phyloP scores from a whole-genome alignment of 441 rosid genomes.

The Populus trichocarpa region DNA sequence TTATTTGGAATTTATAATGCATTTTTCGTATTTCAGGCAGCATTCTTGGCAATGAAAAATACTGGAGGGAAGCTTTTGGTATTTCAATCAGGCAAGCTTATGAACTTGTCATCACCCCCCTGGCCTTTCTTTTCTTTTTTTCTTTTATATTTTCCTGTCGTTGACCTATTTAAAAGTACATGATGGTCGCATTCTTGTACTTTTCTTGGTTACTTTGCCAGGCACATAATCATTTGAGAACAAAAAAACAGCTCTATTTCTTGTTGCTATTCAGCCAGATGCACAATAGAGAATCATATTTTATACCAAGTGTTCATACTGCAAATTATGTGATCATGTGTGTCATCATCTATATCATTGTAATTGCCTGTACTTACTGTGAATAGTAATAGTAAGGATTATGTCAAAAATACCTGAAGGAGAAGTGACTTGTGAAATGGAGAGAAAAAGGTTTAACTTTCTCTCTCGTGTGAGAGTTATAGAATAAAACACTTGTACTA shows the following conservation, averaged over 20 bases:
- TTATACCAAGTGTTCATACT: neutral
- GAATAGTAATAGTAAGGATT: neutral
- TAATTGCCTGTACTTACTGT: neutral
- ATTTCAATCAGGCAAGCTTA: constrained; percentile 77
- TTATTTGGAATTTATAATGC: neutral
- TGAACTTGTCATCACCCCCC: neutral
- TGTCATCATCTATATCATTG: neutral
- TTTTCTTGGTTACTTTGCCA: neutral
- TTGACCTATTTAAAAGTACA: constrained; percentile 11
- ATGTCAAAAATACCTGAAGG: constrained; percentile 12
- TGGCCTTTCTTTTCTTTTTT: neutral
- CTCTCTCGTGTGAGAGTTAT: neutral
- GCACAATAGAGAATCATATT: neutral
- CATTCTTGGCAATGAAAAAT: constrained; percentile 74
- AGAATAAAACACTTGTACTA: neutral
- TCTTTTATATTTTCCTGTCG: neutral
- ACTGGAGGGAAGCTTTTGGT: constrained; percentile 90
- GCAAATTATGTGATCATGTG: neutral
- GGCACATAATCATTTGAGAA: neutral
- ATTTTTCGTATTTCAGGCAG: constrained; percentile 48
- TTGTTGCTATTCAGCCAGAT: neutral
- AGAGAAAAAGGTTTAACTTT: neutral
- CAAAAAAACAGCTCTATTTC: neutral
- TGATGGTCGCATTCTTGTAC: neutral
- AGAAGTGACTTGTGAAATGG: neutral